Conservation (phyloP, 202 grass and related monocot species). For the Panicum hallii region DNA sequence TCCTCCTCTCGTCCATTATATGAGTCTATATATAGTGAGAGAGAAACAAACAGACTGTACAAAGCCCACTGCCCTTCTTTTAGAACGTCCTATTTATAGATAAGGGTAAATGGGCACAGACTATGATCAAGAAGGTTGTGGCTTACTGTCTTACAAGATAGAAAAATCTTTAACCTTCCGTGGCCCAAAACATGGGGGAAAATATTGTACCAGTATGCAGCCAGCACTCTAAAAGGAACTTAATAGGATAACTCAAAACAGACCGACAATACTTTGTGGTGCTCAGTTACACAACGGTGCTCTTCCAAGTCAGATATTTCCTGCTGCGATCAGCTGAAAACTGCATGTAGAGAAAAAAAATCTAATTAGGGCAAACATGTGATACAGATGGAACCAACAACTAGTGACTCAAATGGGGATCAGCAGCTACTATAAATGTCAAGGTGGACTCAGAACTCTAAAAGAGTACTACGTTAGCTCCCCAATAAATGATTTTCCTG, state of each 20-base stretch:
- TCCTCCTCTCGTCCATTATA: slow-evolving; percentile 64
- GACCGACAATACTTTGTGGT: neutral
- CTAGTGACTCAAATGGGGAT: neutral
- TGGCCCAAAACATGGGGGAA: slow-evolving; percentile 28
- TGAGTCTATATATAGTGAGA: slow-evolving; percentile 13
- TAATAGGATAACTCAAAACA: neutral
- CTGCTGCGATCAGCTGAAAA: neutral
- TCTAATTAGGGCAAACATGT: slow-evolving; percentile 30
- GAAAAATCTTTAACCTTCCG: neutral
- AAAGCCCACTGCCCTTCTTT: neutral
- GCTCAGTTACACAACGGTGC: slow-evolving; percentile 45
- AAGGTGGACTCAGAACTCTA: neutral
- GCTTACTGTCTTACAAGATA: slow-evolving; percentile 25
- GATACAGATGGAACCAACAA: neutral
- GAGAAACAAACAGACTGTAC: neutral
- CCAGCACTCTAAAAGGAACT: neutral
- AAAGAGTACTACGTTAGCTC: neutral
- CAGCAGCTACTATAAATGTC: neutral
- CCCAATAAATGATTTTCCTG: neutral
- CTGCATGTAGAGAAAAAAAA: neutral
- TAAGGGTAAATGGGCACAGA: neutral
- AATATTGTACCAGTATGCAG: slow-evolving; percentile 11
- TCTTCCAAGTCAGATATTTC: slow-evolving; percentile 36
- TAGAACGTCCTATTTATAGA: slow-evolving; percentile 11
- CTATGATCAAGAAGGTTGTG: slow-evolving; percentile 38